Evolutionary conservation across 805 yeast species (phyloP), one percentile per base, ranked within the genome.

Genomic region (Metschnikowia kofuensis): DNA sequence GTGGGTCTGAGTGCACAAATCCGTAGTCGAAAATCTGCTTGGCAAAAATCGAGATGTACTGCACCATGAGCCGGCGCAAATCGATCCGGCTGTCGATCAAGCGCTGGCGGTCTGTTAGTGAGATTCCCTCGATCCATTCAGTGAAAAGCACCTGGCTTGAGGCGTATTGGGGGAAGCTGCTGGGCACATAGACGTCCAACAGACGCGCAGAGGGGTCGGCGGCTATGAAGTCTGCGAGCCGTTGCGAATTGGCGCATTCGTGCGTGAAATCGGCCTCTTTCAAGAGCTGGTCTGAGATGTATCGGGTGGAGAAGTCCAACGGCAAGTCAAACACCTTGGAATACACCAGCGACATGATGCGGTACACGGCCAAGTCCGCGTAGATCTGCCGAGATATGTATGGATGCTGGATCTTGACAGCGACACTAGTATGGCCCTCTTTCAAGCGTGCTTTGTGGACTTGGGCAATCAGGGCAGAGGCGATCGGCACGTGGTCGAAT

Each of bases 101-200:
- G 29, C 62, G 67, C 21, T 73, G 66, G 44, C 71, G 72, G 49
- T 76, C 70, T n/a, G 76, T 67, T 49, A 87, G 64, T 0, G 85
- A 65, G 14, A 79, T 77, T 27, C 91, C 94, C 35, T 87, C 87
- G 42, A 87, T 83, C 90, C 91, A 87, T 64, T 87, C 94, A 27
- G 83, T 76, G 11, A 82, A 75, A 39, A 87, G 63, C 2, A 87
- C 81, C 42, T 80, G 76, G 37, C 63, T 58, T 1, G 82, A 70
- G 12, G 84, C 67, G 28, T 70, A 50, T 4, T 78, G 72, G 0
- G 69, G 63, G 56, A 74, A 83, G 15, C 74, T 70, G 40, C 64
- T 56, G 2, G 94, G 95, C 13, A 87, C 71, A 58, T 83, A 76
- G 6, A 83, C 74, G 30, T 72, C 70, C n/a, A 50, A 45, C 13